phyloP scores from a whole-genome alignment of 495 filamentous ascomycete genomes.

The Staphylotrichum tortipilum region DNA sequence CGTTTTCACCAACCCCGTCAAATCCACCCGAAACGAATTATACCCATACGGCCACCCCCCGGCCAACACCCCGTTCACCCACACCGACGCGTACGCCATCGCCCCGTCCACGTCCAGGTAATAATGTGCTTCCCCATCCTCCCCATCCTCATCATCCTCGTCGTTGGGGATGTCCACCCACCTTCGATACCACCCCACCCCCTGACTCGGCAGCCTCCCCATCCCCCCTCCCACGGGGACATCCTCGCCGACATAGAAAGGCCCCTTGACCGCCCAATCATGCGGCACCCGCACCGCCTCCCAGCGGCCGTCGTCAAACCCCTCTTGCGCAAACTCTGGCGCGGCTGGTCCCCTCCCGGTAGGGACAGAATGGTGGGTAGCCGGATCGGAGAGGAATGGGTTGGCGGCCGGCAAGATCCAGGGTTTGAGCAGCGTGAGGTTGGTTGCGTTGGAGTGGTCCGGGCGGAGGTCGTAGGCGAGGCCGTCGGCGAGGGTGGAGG shows the following conservation, averaged over 20 bases:
- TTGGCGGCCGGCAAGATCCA: constrained; percentile 20
- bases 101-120: constrained; percentile 42
- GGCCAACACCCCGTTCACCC: constrained; percentile 40
- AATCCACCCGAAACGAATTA: constrained; percentile 38
- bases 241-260: constrained; percentile 27
- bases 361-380: no score
- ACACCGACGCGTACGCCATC: constrained; percentile 40
- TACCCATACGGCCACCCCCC: constrained; percentile 46
- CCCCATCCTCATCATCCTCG: no score
- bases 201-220: constrained; percentile 46
- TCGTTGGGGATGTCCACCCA: constrained; percentile 28
- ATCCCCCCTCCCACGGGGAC: constrained; percentile 45
- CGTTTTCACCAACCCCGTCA: constrained; percentile 32
- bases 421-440: constrained; percentile 8
- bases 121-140: constrained; percentile 26
- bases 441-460: background rate
- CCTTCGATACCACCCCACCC: constrained; percentile 42
- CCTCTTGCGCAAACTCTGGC: no score
- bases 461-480: constrained; percentile 14
- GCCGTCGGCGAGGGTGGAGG: constrained; percentile 15
- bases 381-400: constrained; percentile 17
- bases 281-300: constrained; percentile 23
- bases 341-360: no score
- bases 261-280: constrained; percentile 44
- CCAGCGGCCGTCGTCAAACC: constrained; percentile 15